These are phyloP conservation scores for Eucalyptus tenuipes DNA, from an alignment of 345 rosid species.

Conservation along the genomic window DNA sequence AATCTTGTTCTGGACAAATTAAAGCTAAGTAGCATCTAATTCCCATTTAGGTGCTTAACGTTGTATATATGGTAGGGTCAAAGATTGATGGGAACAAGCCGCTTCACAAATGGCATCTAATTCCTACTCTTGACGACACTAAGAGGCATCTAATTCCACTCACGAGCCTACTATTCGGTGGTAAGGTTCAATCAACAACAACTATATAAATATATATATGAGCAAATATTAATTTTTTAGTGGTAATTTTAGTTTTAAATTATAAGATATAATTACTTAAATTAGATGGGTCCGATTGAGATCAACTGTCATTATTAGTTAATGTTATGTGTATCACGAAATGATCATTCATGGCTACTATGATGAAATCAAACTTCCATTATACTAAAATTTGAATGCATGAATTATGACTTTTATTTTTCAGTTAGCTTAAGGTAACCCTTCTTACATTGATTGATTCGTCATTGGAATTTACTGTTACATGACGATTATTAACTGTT, in stretches of 20 bases:
- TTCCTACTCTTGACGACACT: neutral
- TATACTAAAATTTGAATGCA: neutral
- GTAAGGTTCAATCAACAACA: neutral
- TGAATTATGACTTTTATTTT: neutral
- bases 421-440: neutral
- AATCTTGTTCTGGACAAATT: neutral
- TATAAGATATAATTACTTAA: neutral
- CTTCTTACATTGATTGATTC: neutral
- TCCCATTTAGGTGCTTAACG: neutral
- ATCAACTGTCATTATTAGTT: neutral
- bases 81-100: neutral
- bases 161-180: neutral
- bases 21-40: neutral
- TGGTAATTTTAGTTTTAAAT: neutral
- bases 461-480: neutral
- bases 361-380: neutral
- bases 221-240: neutral
- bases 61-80: neutral
- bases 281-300: neutral
- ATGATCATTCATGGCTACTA: neutral
- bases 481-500: neutral
- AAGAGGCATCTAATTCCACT: neutral
- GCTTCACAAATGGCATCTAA: neutral
- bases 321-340: neutral
- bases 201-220: too few relatives aligned